These are phyloP conservation scores for Phytophthora hibernalis DNA, from an alignment of 352 stramenopile genomes.

Conservation along the genomic window DNA sequence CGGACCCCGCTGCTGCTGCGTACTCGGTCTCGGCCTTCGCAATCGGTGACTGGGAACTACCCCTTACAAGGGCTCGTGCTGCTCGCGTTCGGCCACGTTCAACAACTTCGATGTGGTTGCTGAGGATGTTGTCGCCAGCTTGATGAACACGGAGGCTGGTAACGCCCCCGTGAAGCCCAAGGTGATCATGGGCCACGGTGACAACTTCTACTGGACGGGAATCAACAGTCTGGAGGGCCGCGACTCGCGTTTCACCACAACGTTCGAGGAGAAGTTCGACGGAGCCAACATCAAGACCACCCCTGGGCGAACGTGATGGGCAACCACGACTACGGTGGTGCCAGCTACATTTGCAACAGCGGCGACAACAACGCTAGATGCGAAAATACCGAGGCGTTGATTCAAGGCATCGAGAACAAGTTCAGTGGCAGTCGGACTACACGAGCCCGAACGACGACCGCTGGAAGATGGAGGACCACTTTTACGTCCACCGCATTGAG, in stretches of 20 bases:
- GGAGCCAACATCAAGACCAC: slow-evolving; percentile 20
- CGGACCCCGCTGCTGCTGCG: slow-evolving; percentile 39
- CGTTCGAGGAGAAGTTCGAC: slow-evolving; percentile 29
- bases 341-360: slow-evolving; percentile 22
- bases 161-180: slow-evolving; percentile 15
- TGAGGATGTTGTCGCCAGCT: slow-evolving; percentile 26
- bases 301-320: slow-evolving; percentile 21
- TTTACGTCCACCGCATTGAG: slow-evolving; percentile 20
- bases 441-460: slow-evolving; percentile 25
- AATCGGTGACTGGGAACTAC: slow-evolving; percentile 37
- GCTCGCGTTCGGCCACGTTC: slow-evolving; percentile 11
- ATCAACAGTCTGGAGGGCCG: slow-evolving; percentile 26
- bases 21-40: slow-evolving; percentile 31
- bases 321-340: slow-evolving; percentile 38
- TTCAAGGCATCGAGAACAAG: slow-evolving; percentile 30
- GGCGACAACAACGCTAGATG: slow-evolving; percentile 12
- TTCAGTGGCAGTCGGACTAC: slow-evolving; percentile 26
- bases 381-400: slow-evolving; percentile 10
- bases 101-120: slow-evolving; percentile 35
- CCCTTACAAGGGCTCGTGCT: slow-evolving; percentile 21
- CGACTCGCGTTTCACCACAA: slow-evolving; percentile 21
- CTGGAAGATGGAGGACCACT: slow-evolving; percentile 25
- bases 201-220: slow-evolving; percentile 40
- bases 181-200: slow-evolving; percentile 27
- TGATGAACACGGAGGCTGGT: slow-evolving; percentile 30